phyloP scores from a whole-genome alignment of 148 eudicot genomes.

The Camellia sinensis region DNA sequence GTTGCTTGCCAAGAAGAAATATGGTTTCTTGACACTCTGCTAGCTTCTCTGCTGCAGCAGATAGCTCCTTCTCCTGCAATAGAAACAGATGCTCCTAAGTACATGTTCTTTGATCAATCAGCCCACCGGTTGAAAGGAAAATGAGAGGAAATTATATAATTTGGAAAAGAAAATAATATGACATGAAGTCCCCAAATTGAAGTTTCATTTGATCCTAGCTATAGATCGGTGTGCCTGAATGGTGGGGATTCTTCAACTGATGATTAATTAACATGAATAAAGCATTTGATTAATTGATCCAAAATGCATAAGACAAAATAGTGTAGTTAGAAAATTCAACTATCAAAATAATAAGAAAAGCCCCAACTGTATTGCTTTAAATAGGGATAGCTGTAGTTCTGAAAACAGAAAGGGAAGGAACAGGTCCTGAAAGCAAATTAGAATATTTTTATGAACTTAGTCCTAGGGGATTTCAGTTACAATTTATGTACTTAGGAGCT shows the following conservation, averaged over 20 bases:
- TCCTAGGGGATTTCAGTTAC: too few relatives aligned
- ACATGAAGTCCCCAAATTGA: not conserved
- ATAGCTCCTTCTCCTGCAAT: constrained; percentile 68
- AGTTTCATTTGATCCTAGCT: not conserved
- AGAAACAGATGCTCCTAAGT: not conserved
- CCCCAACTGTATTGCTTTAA: not conserved
- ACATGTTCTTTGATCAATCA: not conserved
- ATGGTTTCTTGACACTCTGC: constrained; percentile 93
- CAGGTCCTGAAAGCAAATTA: too few relatives aligned
- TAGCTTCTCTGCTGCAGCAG: constrained; percentile 86
- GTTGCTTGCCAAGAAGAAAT: constrained; percentile 73
- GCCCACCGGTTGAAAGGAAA: not conserved
- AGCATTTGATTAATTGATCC: not conserved
- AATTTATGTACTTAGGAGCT: too few relatives aligned
- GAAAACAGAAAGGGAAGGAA: too few relatives aligned
- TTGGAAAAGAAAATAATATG: not conserved
- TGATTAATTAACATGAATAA: not conserved
- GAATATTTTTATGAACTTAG: too few relatives aligned
- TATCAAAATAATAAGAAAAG: not conserved
- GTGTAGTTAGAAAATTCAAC: not conserved
- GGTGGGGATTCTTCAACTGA: not conserved
- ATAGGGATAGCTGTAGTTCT: not conserved
- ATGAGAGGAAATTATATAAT: not conserved
- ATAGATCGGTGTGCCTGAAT: not conserved
- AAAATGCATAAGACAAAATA: not conserved